These are phyloP conservation scores for Herpetomonas tarakana DNA, from an alignment of 208 protist species.

Conservation along the genomic window DNA sequence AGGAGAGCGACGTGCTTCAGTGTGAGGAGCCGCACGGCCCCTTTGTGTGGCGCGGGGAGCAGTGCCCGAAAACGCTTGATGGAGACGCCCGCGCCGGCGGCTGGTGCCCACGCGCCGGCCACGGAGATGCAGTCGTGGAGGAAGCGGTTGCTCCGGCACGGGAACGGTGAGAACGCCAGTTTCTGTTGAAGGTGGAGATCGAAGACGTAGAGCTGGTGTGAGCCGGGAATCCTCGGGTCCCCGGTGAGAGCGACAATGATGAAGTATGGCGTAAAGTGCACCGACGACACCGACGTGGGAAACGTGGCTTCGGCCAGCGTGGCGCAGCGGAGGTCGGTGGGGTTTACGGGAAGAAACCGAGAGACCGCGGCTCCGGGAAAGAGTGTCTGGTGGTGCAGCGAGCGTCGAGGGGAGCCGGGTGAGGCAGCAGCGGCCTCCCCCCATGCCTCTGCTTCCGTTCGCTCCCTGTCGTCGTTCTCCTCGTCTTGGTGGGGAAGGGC, in stretches of 20 bases:
- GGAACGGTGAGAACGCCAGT: conserved; percentile 19
- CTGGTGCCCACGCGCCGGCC: conserved; percentile 20
- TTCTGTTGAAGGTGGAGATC: conserved; percentile 21
- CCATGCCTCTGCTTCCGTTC: too few relatives aligned
- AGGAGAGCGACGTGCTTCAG: conserved; percentile 21
- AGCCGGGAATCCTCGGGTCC: conserved; percentile 20
- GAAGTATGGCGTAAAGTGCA: conserved; percentile 22
- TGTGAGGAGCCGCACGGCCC: conserved; percentile 42
- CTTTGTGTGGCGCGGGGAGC: conserved; percentile 35
- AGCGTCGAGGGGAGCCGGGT: too few relatives aligned
- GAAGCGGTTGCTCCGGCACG: conserved; percentile 24
- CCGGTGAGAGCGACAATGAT: conserved; percentile 26
- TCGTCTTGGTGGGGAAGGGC: too few relatives aligned
- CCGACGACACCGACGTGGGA: conserved; percentile 16
- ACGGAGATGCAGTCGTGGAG: conserved; percentile 36
- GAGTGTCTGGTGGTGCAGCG: too few relatives aligned
- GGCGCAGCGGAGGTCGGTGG: conserved; percentile 3
- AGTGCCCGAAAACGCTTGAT: conserved; percentile 34
- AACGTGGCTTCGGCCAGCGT: conserved; percentile 20
- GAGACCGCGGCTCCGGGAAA: conserved; percentile 1
- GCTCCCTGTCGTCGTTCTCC: too few relatives aligned
- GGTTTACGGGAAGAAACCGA: conserved; percentile 12
- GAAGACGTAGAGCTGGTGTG: conserved; percentile 28
- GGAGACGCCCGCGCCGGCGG: conserved; percentile 19
- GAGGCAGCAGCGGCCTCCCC: too few relatives aligned